Conservation (phyloP, 1,284 basidiomycete species). For the Moesziomyces sp. region DNA sequence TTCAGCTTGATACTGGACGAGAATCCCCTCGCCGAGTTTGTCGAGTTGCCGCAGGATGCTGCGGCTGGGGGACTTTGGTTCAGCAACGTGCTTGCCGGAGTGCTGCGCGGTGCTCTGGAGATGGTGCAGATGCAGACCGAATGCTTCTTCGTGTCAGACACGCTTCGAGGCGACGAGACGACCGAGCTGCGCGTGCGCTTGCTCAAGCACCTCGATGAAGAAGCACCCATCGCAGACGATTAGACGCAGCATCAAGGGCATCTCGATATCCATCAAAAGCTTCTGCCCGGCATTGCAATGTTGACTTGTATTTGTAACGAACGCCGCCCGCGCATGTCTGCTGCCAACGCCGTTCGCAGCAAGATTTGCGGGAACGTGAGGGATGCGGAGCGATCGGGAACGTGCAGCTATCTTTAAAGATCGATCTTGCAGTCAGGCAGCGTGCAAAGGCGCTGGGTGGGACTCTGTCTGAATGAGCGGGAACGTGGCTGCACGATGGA, state of each 20-base stretch:
- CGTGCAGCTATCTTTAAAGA: too few relatives aligned
- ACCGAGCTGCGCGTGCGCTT: conserved; percentile 93
- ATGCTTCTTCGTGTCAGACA: conserved; percentile 87
- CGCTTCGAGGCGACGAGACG: conserved; percentile 88
- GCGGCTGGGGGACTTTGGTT: conserved; percentile 82
- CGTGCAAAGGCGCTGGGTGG: too few relatives aligned
- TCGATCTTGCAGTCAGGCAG: too few relatives aligned
- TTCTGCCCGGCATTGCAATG: background rate
- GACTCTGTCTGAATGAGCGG: too few relatives aligned
- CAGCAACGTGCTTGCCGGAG: conserved; percentile 93
- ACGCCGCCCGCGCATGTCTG: too few relatives aligned
- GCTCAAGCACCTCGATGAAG: conserved; percentile 92
- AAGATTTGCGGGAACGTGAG: too few relatives aligned
- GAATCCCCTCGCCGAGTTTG: conserved; percentile 96
- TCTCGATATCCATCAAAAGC: background rate
- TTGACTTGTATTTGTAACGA: too few relatives aligned
- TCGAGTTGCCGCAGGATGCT: conserved; percentile 93
- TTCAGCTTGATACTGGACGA: conserved; percentile 92
- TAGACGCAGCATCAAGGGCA: conserved; percentile 15
- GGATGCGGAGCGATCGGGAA: too few relatives aligned
- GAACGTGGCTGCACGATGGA: too few relatives aligned
- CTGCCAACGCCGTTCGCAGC: too few relatives aligned
- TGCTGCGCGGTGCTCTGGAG: conserved; percentile 90
- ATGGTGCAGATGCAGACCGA: conserved; percentile 99
- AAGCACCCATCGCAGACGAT: conserved; percentile 71